A percentile compares a stretch with the other conserved stretches of the same genome.
These are phyloP conservation scores for Auricularia auricula-judae DNA, from an alignment of 768 basidiomycete genomes.

Conservation along the genomic window DNA sequence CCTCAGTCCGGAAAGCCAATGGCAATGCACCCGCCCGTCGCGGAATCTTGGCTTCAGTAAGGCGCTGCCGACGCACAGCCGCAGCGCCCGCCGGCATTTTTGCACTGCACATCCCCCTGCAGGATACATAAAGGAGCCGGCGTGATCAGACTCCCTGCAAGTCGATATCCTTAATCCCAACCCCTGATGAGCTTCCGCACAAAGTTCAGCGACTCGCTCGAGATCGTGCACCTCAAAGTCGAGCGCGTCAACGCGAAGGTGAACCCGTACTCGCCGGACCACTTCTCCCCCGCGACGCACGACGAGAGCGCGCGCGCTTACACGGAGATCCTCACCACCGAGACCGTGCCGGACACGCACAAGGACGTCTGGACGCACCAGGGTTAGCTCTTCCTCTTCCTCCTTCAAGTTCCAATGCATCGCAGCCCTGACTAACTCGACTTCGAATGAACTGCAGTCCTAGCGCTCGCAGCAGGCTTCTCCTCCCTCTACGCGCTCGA, in stretches of 20 bases:
- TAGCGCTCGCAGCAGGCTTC: background rate
- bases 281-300: background rate
- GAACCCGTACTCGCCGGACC: background rate
- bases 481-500: background rate
- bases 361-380: background rate
- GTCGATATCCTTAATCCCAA: background rate
- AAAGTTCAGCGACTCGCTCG: background rate
- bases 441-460: background rate
- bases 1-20: too few relatives aligned
- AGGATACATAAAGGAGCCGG: background rate
- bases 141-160: background rate
- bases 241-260: background rate
- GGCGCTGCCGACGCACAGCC: too few relatives aligned
- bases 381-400: background rate
- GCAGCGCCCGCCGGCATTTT: too few relatives aligned
- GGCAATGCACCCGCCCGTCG: too few relatives aligned
- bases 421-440: background rate
- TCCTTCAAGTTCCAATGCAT: background rate
- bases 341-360: background rate
- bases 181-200: background rate
- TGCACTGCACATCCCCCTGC: too few relatives aligned
- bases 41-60: too few relatives aligned
- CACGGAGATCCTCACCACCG: background rate
- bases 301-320: background rate
- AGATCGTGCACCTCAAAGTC: background rate